Evolutionary conservation across 2,329 filamentous ascomycete genomes (phyloP), one percentile per base, ranked within the genome.

Genomic region (Mycosphaerelloides madeirae): DNA sequence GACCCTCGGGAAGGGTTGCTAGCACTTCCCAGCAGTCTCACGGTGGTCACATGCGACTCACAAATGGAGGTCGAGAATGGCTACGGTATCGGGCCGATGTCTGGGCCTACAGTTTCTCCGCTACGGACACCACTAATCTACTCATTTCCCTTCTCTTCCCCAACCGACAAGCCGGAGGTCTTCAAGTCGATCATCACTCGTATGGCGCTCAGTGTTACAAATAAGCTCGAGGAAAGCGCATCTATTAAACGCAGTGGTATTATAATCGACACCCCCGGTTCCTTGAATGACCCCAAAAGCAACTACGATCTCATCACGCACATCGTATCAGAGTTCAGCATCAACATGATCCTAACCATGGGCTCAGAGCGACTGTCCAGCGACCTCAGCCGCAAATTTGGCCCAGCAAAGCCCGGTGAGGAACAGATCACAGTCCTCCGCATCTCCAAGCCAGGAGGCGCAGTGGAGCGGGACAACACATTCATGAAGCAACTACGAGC

Each of bases 111-210:
- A 56, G 79, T 83, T 1, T 82, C 95, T 14, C 90, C 91, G 0
- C 87, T 95, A 41, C 97, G 96, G 72, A 75, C 95, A 57, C 93
- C 93, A 4, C 71, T 98, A 42, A 88, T 91, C 20, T 95, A 95
- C 63, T 87, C 89, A 66, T 95, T 87, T 65, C 91, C 93, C 13
- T 73, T 85, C 51, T 75, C 79, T 41, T 81, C 75, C 50, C 79
- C 87, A 1, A 83, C 88, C 55, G 85, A 88, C 38, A 85, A 88
- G 49, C 74, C 78, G 0, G 55, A 58, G 20, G 69, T 91, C 33
- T 97, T 85, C 70, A 84, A 81, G 60, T 78, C 83, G 11, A 70
- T 96, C 49, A 72, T 87, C 18, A 86, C 84, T 35, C 79, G 85
- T 50, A 73, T 97, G 62, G 89, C 88, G 0, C 76, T 91, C 14